phyloP scores from a whole-genome alignment of 2,329 filamentous ascomycete species.

The Colletotrichum sp. region DNA sequence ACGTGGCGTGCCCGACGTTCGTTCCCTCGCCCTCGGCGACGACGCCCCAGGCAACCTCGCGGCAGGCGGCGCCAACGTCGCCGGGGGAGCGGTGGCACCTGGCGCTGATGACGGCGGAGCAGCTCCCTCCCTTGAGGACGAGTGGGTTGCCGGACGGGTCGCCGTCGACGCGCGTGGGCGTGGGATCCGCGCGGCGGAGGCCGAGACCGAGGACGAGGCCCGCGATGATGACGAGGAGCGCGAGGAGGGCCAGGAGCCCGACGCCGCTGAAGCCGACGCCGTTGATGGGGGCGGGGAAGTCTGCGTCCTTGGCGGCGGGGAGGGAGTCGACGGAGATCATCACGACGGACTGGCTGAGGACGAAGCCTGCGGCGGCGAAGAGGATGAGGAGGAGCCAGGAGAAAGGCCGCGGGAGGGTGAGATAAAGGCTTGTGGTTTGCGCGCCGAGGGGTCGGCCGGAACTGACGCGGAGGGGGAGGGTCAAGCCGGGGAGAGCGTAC shows the following conservation, averaged over 20 bases:
- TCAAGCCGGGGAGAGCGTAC: slow-evolving; percentile 39
- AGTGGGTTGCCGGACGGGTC: slow-evolving; percentile 52
- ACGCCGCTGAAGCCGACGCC: slow-evolving; percentile 47
- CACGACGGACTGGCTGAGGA: slow-evolving; percentile 44
- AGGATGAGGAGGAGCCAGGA: slow-evolving; percentile 49
- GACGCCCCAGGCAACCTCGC: slow-evolving; percentile 50
- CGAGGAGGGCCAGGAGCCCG: slow-evolving; percentile 46
- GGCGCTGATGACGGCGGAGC: slow-evolving; percentile 57
- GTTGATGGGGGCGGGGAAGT: slow-evolving; percentile 20
- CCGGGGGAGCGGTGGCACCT: slow-evolving; percentile 46
- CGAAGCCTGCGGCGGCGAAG: slow-evolving; percentile 49
- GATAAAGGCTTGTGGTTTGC: slow-evolving; percentile 52
- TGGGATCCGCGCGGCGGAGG: slow-evolving; percentile 41
- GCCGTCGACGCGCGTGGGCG: slow-evolving; percentile 38
- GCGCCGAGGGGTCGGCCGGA: slow-evolving; percentile 45
- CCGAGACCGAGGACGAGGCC: slow-evolving; percentile 41
- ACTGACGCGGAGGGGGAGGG: slow-evolving; percentile 48
- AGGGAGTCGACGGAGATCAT: slow-evolving; percentile 33
- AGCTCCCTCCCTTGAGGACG: slow-evolving; percentile 49
- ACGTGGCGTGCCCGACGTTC: slow-evolving; percentile 48
- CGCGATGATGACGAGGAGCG: slow-evolving; percentile 40
- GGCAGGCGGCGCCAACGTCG: slow-evolving; percentile 37
- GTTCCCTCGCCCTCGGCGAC: slow-evolving; percentile 42
- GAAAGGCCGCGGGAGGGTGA: slow-evolving; percentile 52
- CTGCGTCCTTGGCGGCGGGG: not conserved